These are phyloP conservation scores for Trametopsis cervina DNA, from an alignment of 768 basidiomycete species.

Conservation along the genomic window DNA sequence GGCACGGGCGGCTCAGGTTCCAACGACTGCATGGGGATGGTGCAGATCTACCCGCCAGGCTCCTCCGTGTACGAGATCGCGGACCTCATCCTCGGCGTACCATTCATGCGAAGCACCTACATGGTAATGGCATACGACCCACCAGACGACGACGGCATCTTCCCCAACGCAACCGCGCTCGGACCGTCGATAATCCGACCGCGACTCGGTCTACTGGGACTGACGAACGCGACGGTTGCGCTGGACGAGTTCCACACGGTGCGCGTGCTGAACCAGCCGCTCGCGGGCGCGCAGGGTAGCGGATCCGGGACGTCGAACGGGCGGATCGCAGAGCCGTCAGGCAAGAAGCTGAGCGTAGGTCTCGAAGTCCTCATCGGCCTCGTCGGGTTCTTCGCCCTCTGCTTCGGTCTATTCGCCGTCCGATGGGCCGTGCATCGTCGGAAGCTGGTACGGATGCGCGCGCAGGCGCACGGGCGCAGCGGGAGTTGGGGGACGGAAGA, in stretches of 20 bases:
- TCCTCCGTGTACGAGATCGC: constrained; percentile 32
- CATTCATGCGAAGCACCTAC: constrained; percentile 72
- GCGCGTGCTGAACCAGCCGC: constrained; percentile 56
- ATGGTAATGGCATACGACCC: constrained; percentile 64
- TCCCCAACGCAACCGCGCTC: constrained; percentile 25
- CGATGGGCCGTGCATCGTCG: constrained; percentile 34
- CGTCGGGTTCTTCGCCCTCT: constrained; percentile 50
- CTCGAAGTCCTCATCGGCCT: constrained; percentile 57
- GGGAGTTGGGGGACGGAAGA: constrained; percentile 1
- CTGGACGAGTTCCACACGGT: constrained; percentile 64
- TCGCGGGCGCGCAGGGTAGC: constrained; percentile 19
- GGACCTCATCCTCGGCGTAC: constrained; percentile 74
- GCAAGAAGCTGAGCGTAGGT: constrained; percentile 46
- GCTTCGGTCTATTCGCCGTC: constrained; percentile 43
- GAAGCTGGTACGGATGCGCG: constrained; percentile 15
- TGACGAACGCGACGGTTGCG: constrained; percentile 58
- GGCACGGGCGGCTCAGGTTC: constrained; percentile 19
- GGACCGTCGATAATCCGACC: constrained; percentile 26
- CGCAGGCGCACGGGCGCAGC: constrained; percentile 14
- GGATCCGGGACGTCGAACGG: neutral
- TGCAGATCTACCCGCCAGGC: constrained; percentile 49
- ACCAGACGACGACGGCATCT: constrained; percentile 39
- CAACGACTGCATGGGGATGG: constrained; percentile 53
- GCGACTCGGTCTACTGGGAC: constrained; percentile 49
- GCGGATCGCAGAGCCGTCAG: constrained; percentile 14